Percentiles rank a stretch among this genome's conserved stretches.
Evolutionary conservation across 2,329 filamentous ascomycete species (phyloP).

Genomic region (Colletotrichum incanum): DNA sequence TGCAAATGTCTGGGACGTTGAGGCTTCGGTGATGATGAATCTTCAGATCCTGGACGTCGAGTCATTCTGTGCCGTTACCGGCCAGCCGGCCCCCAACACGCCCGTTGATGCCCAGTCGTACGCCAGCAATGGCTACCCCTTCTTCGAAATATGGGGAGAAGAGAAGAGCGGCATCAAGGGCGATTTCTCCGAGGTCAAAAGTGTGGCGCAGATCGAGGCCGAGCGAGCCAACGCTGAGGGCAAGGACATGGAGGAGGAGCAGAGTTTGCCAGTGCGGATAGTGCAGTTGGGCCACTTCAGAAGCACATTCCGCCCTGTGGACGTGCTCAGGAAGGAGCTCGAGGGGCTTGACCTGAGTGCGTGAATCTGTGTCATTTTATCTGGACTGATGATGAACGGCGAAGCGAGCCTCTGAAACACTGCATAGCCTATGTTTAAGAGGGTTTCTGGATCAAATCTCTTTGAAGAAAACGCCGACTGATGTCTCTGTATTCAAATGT

Average conservation of each 20-base stretch:
- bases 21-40: constrained; percentile 52
- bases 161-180: constrained; percentile 43
- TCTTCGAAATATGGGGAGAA: constrained; percentile 51
- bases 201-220: constrained; percentile 43
- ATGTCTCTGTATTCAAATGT: background rate
- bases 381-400: background rate
- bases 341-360: background rate
- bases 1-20: constrained; percentile 50
- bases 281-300: constrained; percentile 34
- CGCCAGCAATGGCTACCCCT: constrained; percentile 51
- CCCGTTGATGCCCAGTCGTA: constrained; percentile 56
- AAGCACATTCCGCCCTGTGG: constrained; percentile 41
- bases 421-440: too few relatives aligned
- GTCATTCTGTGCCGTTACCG: constrained; percentile 54
- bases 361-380: background rate
- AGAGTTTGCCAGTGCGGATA: constrained; percentile 35
- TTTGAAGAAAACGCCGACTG: too few relatives aligned
- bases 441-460: too few relatives aligned
- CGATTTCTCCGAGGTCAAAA: constrained; percentile 43
- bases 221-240: constrained; percentile 38
- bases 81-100: constrained; percentile 50
- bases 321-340: constrained; percentile 34
- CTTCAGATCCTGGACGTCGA: constrained; percentile 57
- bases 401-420: background rate
- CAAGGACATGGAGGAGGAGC: constrained; percentile 29